Base-by-base conservation (phyloP, 1,284 basidiomycete species). In the Sutorius eximius region DNA sequence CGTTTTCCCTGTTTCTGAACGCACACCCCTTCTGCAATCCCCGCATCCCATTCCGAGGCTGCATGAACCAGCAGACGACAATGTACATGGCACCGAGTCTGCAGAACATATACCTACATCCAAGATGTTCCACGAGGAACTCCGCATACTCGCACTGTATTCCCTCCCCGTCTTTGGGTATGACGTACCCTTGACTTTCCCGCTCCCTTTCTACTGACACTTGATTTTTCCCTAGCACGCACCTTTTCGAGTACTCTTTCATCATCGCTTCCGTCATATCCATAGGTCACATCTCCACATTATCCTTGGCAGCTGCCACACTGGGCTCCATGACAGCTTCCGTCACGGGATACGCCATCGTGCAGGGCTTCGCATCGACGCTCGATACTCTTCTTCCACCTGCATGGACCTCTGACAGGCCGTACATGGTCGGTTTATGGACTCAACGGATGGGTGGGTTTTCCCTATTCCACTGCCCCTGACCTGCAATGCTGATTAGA, bases 311-410 rank as follows among this genome's bases (percentile, higher is more conserved):
- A 5, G 92, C 91, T 0, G 85, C 89, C 7, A 90, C 88, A 24
- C 77, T 95, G 7, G 92, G 87, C 0, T 87, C 87, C 0, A 95
- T 95, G 93, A 93, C 91, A 0, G 91, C 90, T 8, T 85, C 83
- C 47, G 86, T 89, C 7, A 80, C 86, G 0, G 83, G 81, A 15
- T 84, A 82, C 61, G 83, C 86, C 56, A 86, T 95, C 59, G 76
- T 95, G 13, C 88, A 91, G 61, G 95, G 94, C 27, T 84, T 96
- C 57, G 79, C 85, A 10, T 91, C 87, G 47, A 88, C 92, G 0
- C 81, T 98, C 16, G 95, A 98, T 68, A 95, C 95, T 0, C 81
- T 98, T 63, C 81, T 98, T 2, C 95, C 95, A 0, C 83, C 90
- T 18, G 93, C 95, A 6, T 98, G 93, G 91, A 95, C 94, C 0